Evolutionary conservation across 1,139 yeast genomes (phyloP).

Genomic region (Yamadazyma membranifaciens): DNA sequence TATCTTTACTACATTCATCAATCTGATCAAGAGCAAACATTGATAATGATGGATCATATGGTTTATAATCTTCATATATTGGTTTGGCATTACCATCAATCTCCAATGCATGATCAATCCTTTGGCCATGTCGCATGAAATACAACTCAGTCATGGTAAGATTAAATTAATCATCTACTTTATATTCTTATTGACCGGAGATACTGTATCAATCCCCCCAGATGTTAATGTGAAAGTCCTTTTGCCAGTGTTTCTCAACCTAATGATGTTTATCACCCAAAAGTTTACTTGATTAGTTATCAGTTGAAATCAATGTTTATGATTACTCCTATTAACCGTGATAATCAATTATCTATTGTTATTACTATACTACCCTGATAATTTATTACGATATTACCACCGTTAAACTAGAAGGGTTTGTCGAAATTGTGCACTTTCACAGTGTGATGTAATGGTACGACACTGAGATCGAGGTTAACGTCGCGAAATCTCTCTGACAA

Average conservation of each 20-base stretch:
- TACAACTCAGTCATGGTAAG: constrained; percentile 36
- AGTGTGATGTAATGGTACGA: constrained; percentile 2
- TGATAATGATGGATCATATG: constrained; percentile 43
- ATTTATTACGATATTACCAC: too few species aligned
- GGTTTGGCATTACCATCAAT: constrained; percentile 28
- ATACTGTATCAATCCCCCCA: not conserved
- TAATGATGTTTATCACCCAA: too few species aligned
- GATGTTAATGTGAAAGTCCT: not conserved
- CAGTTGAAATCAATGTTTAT: too few species aligned
- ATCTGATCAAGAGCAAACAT: constrained; percentile 29
- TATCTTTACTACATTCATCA: constrained; percentile 29
- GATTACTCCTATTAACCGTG: too few species aligned
- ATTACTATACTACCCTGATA: too few species aligned
- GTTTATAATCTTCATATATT: constrained; percentile 27
- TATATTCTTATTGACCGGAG: not conserved
- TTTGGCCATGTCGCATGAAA: constrained; percentile 46
- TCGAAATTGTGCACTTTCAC: not conserved
- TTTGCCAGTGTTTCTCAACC: too few species aligned
- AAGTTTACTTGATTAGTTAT: too few species aligned
- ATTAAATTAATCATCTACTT: constrained; percentile 1
- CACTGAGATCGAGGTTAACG: not conserved
- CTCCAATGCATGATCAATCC: constrained; percentile 40
- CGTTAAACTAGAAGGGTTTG: not conserved
- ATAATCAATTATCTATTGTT: too few species aligned
- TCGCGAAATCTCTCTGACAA: not conserved